Base-by-base conservation (phyloP, 2,329 filamentous ascomycete genomes). In the Pseudovirgaria hyperparasitica region DNA sequence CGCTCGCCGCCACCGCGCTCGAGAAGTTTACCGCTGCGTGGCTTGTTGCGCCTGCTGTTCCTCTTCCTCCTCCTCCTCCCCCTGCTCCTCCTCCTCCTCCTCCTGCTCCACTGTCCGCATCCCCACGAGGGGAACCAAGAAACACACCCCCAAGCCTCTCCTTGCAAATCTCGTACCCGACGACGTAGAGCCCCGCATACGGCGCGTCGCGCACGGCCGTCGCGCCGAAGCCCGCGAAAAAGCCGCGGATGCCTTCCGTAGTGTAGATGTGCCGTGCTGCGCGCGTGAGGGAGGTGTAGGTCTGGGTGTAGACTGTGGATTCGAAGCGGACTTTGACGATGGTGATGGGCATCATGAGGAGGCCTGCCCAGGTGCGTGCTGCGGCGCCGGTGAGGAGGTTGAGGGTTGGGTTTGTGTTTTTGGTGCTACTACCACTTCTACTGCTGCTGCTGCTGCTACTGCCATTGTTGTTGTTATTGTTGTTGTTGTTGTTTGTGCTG, bases 301-400 rank as follows among this genome's bases (percentile, higher is more conserved):
- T 61, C n/a, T n/a, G n/a, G n/a, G n/a, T n/a, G 59, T 94, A 98
- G 22, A 87, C 62, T 35, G 70, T 85, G 15, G 79, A 87, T 54
- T 98, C 90, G 48, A 92, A 96, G 23, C 90, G 81, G 22, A 96
- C 90, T 50, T 98, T 98, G 45, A 98, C 77, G 23, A 98, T 78
- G 2, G 90, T 98, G 34, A 96, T 72, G 2, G 90, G 90, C 82
- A 94, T 96, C 57, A 96, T 73, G 23, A 92, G 60, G 46, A 94
- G 81, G 19, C 90, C 90, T 0, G 87, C 87, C 27, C 80, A 76
- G 2, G 84, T 85, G 28, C 90, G 70, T 14, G 90, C 86, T 11
- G 75, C 64, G 5, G 86, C 85, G 7, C 90, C 90, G 0, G 87
- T 85, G 9, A 80, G 60, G 12, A 98, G 65, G 46, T 98, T 98